Conservation (phyloP, 1,139 yeast species). For the Zygosaccharomyces pseudobailii region DNA sequence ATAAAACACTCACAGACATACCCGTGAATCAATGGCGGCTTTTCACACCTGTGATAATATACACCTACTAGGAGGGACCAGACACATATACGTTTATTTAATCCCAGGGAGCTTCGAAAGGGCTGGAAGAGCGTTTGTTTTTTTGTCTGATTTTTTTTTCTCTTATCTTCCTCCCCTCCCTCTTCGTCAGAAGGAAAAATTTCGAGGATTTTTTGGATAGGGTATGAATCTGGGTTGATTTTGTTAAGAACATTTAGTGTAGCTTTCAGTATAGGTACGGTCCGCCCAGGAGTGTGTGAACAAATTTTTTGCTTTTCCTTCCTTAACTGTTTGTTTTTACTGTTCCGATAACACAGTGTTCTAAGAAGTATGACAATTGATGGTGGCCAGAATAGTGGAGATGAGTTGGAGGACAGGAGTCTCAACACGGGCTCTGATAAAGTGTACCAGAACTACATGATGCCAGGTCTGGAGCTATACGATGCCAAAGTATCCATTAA, state of each 20-base stretch:
- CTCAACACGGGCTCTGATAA: conserved; percentile 29
- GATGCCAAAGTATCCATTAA: conserved; percentile 38
- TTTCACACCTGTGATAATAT: background rate
- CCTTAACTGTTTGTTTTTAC: background rate
- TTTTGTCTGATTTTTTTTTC: background rate
- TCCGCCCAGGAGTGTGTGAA: background rate
- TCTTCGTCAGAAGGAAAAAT: background rate
- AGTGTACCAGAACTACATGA: conserved; percentile 32
- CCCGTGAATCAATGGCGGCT: background rate
- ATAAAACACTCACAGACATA: background rate
- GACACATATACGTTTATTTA: background rate
- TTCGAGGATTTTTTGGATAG: background rate
- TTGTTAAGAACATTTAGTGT: background rate
- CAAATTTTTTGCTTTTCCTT: background rate
- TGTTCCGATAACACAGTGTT: background rate
- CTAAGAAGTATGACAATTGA: conserved; percentile 19
- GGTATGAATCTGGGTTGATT: background rate
- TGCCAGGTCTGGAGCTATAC: conserved; percentile 32
- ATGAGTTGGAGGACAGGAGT: conserved; percentile 23
- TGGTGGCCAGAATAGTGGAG: conserved; percentile 12
- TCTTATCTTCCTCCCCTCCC: background rate
- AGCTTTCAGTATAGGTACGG: background rate
- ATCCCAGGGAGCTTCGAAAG: background rate
- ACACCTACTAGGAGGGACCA: too few species aligned
- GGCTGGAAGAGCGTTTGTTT: background rate